phyloP scores from a whole-genome alignment of 164 flowering plant genomes.

The Chimonanthus salicifolius region DNA sequence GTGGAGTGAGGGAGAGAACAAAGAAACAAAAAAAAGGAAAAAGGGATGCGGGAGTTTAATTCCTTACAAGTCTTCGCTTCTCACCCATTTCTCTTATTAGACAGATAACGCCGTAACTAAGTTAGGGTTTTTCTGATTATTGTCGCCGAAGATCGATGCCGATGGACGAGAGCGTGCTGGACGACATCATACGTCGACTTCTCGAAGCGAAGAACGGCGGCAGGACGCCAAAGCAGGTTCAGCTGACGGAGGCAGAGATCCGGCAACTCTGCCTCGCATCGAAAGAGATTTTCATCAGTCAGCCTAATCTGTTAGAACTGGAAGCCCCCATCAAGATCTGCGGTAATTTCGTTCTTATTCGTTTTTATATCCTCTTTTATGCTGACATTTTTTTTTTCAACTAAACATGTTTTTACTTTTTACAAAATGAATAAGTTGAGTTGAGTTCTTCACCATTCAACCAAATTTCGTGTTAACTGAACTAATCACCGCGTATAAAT shows the following conservation, averaged over 20 bases:
- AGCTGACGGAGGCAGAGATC: slow-evolving; percentile 56
- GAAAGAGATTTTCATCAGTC: slow-evolving; percentile 53
- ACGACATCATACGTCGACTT: slow-evolving; percentile 48
- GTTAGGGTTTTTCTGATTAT: not conserved
- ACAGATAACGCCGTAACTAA: not conserved
- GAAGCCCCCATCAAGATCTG: slow-evolving; percentile 82
- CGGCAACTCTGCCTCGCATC: slow-evolving; percentile 53
- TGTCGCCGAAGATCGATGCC: not conserved
- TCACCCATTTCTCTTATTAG: not conserved
- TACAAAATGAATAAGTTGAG: not conserved
- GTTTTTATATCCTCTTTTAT: not conserved
- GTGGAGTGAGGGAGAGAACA: not conserved
- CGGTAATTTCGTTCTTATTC: slow-evolving; percentile 31
- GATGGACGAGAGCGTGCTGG: slow-evolving; percentile 45
- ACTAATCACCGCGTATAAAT: no score
- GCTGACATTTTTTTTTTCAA: not conserved
- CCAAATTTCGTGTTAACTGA: no score
- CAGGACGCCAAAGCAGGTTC: slow-evolving; percentile 47
- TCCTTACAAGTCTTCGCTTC: no score
- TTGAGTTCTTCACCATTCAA: not conserved
- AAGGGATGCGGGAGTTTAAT: no score
- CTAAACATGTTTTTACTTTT: not conserved
- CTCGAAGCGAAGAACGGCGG: slow-evolving; percentile 41
- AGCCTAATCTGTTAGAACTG: slow-evolving; percentile 73
- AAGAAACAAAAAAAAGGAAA: no score